Conservation (phyloP, 345 rosid species). For the Conringia planisiliqua region DNA sequence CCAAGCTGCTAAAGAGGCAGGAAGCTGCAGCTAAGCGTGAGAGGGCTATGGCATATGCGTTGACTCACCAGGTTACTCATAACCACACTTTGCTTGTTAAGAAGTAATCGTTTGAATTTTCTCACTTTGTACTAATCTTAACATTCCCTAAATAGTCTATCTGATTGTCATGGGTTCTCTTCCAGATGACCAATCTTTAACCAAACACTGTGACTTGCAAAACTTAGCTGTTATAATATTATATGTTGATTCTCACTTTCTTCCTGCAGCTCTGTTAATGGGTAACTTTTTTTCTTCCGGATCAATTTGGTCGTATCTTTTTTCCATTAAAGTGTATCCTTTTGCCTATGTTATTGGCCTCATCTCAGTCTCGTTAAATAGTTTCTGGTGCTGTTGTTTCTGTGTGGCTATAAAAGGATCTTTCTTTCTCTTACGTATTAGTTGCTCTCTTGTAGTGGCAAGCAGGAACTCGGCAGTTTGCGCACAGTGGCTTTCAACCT, state of each 20-base stretch:
- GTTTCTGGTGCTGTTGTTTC: not conserved
- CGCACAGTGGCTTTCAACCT: conserved; percentile 68
- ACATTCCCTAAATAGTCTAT: not conserved
- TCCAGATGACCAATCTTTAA: not conserved
- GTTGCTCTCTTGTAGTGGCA: conserved; percentile 70
- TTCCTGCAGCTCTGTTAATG: not conserved
- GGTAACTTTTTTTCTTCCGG: not conserved
- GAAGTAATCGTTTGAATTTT: not conserved
- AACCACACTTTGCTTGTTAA: not conserved
- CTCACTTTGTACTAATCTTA: not conserved
- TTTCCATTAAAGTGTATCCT: not conserved
- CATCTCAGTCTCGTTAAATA: not conserved
- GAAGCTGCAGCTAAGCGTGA: conserved; percentile 99
- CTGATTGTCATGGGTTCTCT: not conserved
- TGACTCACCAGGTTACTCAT: conserved; percentile 84
- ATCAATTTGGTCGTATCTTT: not conserved
- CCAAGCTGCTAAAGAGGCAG: conserved; percentile 88
- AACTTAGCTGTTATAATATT: not conserved
- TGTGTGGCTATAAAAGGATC: not conserved
- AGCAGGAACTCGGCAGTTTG: conserved; percentile 76
- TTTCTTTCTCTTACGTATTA: conserved; percentile 5
- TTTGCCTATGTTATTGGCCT: not conserved
- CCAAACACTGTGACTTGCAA: not conserved
- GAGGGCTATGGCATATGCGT: conserved; percentile 99
- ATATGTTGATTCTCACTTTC: not conserved